Percentiles rank a stretch among this genome's conserved stretches.
phyloP scores from a whole-genome alignment of 2,329 filamentous ascomycete species.

The Monosporascus sp. region DNA sequence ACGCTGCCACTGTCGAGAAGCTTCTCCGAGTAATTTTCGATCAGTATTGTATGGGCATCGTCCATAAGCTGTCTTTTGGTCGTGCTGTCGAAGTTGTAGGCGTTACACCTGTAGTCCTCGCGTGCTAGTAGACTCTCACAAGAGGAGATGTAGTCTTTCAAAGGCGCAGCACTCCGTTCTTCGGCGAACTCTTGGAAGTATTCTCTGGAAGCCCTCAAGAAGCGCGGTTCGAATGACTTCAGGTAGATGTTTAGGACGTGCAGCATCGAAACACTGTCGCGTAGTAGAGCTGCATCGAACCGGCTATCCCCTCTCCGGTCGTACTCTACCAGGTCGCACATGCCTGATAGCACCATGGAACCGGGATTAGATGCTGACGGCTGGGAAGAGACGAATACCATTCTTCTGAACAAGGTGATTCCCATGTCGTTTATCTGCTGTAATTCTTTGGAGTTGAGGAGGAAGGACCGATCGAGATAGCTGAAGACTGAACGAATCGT shows the following conservation, averaged over 20 bases:
- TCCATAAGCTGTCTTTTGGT: slow-evolving; percentile 74
- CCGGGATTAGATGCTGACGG: slow-evolving; percentile 26
- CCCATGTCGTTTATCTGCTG: slow-evolving; percentile 77
- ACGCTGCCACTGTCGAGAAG: slow-evolving; percentile 64
- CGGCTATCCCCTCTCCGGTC: slow-evolving; percentile 57
- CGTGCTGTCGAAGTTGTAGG: slow-evolving; percentile 74
- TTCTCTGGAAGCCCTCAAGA: slow-evolving; percentile 60
- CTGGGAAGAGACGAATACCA: slow-evolving; percentile 37
- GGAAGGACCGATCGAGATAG: slow-evolving; percentile 85
- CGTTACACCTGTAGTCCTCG: slow-evolving; percentile 72
- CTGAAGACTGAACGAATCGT: slow-evolving; percentile 85
- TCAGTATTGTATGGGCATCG: slow-evolving; percentile 65
- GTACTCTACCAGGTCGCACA: slow-evolving; percentile 69
- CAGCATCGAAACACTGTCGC: slow-evolving; percentile 73
- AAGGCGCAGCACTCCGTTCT: slow-evolving; percentile 53
- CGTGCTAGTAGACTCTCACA: slow-evolving; percentile 63
- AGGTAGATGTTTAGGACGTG: slow-evolving; percentile 79
- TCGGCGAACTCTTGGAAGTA: slow-evolving; percentile 69
- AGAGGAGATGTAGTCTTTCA: slow-evolving; percentile 71
- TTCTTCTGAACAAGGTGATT: slow-evolving; percentile 66
- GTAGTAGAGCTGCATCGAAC: slow-evolving; percentile 62
- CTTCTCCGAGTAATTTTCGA: slow-evolving; percentile 61
- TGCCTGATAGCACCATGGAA: slow-evolving; percentile 45
- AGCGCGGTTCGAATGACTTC: slow-evolving; percentile 70
- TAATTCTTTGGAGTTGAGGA: slow-evolving; percentile 66